Evolutionary conservation across 1,284 basidiomycete genomes (phyloP).

Genomic region (Apiotrichum sp.): DNA sequence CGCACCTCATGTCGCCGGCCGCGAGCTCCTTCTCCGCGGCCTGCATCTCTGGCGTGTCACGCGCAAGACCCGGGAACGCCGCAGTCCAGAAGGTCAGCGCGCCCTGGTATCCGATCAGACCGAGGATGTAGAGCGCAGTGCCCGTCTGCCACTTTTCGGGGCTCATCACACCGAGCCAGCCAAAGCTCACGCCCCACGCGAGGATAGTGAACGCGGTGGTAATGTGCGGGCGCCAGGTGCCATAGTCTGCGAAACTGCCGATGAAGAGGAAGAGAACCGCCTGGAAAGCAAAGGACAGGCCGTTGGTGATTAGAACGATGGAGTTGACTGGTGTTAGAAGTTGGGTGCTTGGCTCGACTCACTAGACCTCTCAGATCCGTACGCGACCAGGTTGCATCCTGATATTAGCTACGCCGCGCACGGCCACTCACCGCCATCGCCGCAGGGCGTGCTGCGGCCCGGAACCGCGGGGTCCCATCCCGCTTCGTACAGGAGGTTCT

Average conservation of each 20-base stretch:
- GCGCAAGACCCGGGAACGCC: constrained; percentile 21
- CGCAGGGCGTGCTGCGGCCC: constrained; percentile 28
- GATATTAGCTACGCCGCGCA: constrained; percentile 2
- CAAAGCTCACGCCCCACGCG: constrained; percentile 65
- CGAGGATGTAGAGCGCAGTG: constrained; percentile 22
- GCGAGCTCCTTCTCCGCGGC: constrained; percentile 17
- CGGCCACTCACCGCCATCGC: constrained; percentile 14
- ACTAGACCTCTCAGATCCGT: constrained; percentile 30
- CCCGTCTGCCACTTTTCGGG: constrained; percentile 22
- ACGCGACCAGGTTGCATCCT: constrained; percentile 33
- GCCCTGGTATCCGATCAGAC: constrained; percentile 68
- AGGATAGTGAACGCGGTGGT: constrained; percentile 64
- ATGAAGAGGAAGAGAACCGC: constrained; percentile 18
- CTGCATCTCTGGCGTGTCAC: constrained; percentile 21
- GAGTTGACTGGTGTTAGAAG: constrained; percentile 13
- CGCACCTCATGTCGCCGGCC: constrained; percentile 16
- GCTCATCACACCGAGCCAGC: constrained; percentile 46
- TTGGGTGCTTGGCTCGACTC: constrained; percentile 5
- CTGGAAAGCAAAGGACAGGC: constrained; percentile 23
- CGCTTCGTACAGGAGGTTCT: constrained; percentile 35
- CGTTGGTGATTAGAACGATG: constrained; percentile 22
- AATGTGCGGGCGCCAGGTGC: constrained; percentile 24
- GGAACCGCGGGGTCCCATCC: constrained; percentile 40
- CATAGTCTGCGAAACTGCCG: constrained; percentile 24
- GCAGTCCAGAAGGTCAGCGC: constrained; percentile 30